Evolutionary conservation across 2,329 filamentous ascomycete species (phyloP).

Genomic region (Microsporum ferrugineum): DNA sequence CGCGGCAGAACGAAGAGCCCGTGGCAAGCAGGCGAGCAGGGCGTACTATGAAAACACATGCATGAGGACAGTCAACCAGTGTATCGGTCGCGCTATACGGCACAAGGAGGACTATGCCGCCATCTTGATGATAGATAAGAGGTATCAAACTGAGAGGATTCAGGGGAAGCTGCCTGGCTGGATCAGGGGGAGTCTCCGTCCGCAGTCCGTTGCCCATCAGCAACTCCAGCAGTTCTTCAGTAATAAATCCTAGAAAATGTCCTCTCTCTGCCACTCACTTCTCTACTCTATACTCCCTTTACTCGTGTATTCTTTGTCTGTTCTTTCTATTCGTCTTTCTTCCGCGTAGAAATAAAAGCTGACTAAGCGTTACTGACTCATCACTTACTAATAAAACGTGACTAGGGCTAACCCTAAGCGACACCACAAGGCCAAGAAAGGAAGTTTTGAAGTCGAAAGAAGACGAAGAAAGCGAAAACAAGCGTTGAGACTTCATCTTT

Average conservation of each 20-base stretch:
- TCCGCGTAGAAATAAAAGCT: too few relatives aligned
- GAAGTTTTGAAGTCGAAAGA: slow-evolving; percentile 17
- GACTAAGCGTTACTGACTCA: not conserved
- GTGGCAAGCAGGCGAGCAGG: slow-evolving; percentile 44
- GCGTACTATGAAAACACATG: slow-evolving; percentile 91
- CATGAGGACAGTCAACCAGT: slow-evolving; percentile 96
- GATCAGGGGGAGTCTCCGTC: slow-evolving; percentile 60
- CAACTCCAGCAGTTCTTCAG: not conserved
- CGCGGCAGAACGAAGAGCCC: slow-evolving; percentile 23
- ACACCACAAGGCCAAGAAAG: slow-evolving; percentile 15
- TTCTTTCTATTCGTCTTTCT: not conserved
- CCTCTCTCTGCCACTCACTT: not conserved
- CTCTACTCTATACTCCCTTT: not conserved
- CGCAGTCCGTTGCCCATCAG: not conserved
- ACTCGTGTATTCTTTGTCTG: not conserved
- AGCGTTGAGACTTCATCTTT: slow-evolving; percentile 24
- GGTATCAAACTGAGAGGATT: slow-evolving; percentile 66
- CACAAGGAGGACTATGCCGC: slow-evolving; percentile 82
- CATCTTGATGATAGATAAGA: slow-evolving; percentile 71
- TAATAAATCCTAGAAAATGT: not conserved
- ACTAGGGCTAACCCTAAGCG: slow-evolving; percentile 3
- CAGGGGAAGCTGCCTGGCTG: slow-evolving; percentile 72
- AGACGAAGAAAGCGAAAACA: slow-evolving; percentile 12
- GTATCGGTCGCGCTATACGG: slow-evolving; percentile 81
- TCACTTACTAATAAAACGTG: not conserved